phyloP scores from a whole-genome alignment of 257 asterid genomes.

The Jacaranda mimosifolia region DNA sequence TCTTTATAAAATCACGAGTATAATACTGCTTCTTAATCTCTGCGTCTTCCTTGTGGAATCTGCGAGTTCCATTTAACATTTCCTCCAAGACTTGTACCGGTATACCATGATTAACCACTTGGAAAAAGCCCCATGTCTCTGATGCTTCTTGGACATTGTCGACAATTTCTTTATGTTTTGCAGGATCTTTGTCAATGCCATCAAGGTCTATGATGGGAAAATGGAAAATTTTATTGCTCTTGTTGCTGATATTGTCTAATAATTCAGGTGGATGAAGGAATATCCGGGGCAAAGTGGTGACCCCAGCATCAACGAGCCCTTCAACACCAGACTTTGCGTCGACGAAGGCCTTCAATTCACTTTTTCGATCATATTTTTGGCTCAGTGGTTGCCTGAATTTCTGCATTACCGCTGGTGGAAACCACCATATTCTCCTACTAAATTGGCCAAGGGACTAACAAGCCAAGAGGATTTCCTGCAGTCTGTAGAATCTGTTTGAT shows the following conservation, averaged over 20 bases:
- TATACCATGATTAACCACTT: no score
- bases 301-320: slow-evolving; percentile 46
- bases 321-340: slow-evolving; percentile 47
- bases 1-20: slow-evolving; percentile 35
- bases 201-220: slow-evolving; percentile 47
- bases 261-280: slow-evolving; percentile 28
- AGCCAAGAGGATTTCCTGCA: no score
- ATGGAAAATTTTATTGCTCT: neutral
- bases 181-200: slow-evolving; percentile 25
- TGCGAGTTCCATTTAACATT: no score
- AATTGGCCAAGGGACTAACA: no score
- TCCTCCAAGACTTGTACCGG: no score
- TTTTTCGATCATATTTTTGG: slow-evolving; percentile 16
- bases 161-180: neutral
- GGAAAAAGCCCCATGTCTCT: no score
- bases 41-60: neutral
- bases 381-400: no score
- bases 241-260: neutral
- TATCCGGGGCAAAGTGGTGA: slow-evolving; percentile 37
- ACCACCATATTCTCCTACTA: no score
- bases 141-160: no score
- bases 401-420: no score
- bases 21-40: slow-evolving; percentile 48
- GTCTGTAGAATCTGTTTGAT: no score
- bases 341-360: slow-evolving; percentile 42